Evolutionary conservation across 192 early-diverging fungal genomes (phyloP).

Genomic region (Mortierella claussenii): DNA sequence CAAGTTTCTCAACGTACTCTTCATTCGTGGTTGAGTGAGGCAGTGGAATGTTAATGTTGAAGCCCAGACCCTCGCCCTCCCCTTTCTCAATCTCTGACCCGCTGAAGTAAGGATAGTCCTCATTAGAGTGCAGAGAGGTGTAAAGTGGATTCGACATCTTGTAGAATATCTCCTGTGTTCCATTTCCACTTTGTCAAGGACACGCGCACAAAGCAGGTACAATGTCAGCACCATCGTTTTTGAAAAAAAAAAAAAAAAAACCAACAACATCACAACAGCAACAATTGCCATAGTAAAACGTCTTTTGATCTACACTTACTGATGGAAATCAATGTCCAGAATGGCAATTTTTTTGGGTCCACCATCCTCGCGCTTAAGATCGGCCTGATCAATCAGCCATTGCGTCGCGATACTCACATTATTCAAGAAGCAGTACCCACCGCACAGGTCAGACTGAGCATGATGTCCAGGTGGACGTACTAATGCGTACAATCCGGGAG

Average conservation of each 20-base stretch:
- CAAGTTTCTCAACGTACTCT: constrained; percentile 62
- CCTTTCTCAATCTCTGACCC: constrained; percentile 66
- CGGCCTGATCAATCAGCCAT: constrained; percentile 56
- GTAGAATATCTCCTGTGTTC: constrained; percentile 68
- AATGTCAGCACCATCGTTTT: too few relatives aligned
- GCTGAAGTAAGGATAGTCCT: constrained; percentile 75
- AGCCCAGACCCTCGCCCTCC: constrained; percentile 69
- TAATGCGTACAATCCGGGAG: constrained; percentile 63
- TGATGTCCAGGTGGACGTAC: constrained; percentile 71
- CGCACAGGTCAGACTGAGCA: constrained; percentile 60
- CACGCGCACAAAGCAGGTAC: too few relatives aligned
- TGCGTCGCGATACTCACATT: constrained; percentile 62
- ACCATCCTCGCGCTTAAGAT: constrained; percentile 32
- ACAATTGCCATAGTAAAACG: too few relatives aligned
- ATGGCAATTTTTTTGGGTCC: constrained; percentile 58
- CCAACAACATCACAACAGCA: too few relatives aligned
- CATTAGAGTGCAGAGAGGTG: constrained; percentile 66
- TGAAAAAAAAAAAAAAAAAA: too few relatives aligned
- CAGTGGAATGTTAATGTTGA: constrained; percentile 75
- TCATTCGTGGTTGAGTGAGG: constrained; percentile 63
- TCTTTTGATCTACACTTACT: constrained; percentile 40
- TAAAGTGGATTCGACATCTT: constrained; percentile 67
- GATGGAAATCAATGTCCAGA: constrained; percentile 68
- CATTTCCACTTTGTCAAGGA: constrained; percentile 56
- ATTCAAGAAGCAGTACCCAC: constrained; percentile 67